Evolutionary conservation across 139 green algal genomes (phyloP), one percentile per base, ranked within the genome.

Genomic region (Diplosphaera chodatii): DNA sequence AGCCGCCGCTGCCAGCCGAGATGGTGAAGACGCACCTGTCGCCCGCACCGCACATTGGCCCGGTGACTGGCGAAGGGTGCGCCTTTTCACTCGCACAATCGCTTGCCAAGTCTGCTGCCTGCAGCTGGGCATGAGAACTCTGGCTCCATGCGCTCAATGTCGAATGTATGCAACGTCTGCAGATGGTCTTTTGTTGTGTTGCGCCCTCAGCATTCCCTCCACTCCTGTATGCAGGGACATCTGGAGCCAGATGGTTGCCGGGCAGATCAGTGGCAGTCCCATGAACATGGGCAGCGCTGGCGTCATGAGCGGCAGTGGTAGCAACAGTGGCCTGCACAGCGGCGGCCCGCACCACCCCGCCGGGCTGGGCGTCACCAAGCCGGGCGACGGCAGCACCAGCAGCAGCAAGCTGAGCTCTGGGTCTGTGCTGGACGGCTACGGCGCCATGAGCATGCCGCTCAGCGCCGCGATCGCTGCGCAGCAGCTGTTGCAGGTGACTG

Each of bases 1-100:
- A 95, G 76, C 63, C 86, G 21, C 90, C 90, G n/a, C 64, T 94
- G 71, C 75, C 83, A 32, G 68, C 80, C 13, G 72, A 85, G 21
- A 71, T 84, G 69, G 79, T 92, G 48, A 76, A 82, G 71, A 77
- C 82, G 15, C 64, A 59, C 48, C 48, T 59, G 48, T 59, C 48
- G 16, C 48, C 48, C 16, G 18, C 18, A 18, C 48, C 48, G 10
- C 48, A 59, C 48, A 23, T n/a, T 23, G 48, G 48, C 8, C 48
- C 48, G 10, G 10, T 23, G 16, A 4, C 3, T 25, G 16, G 16
- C 16, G 48, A 59, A 3, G 48, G 48, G 48, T 59, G 48, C 10
- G 48, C 25, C 16, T 5, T 18, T 59, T 59, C 48, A 59, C 8
- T 25, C 48, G 22, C 13, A 4, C 18, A 25, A 5, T 27, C 13